Conservation (phyloP, 2,329 filamentous ascomycete genomes). For the Fusarium torreyae region DNA sequence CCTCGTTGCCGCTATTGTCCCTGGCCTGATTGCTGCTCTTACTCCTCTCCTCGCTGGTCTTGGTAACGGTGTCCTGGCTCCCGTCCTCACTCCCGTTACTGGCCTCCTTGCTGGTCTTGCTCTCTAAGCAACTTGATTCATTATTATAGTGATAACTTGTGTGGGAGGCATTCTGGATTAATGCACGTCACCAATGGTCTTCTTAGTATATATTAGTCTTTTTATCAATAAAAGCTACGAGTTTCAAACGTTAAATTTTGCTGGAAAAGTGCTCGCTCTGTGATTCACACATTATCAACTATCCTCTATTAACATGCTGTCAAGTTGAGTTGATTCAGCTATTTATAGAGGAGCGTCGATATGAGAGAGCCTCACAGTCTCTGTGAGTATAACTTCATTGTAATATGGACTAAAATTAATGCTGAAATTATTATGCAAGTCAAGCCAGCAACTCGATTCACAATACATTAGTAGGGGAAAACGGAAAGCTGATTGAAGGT, state of each 20-base stretch:
- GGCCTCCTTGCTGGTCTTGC: slow-evolving; percentile 45
- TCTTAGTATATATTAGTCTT: slow-evolving; percentile 18
- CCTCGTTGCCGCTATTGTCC: slow-evolving; percentile 44
- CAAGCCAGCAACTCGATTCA: too few species aligned
- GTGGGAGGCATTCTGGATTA: slow-evolving; percentile 5
- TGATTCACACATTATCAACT: too few species aligned
- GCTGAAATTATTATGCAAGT: too few species aligned
- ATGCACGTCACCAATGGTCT: slow-evolving; percentile 1
- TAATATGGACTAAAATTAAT: too few species aligned
- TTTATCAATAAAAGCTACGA: slow-evolving; percentile 7
- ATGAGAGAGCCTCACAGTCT: too few species aligned
- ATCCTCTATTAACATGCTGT: too few species aligned
- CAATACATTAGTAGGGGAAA: too few species aligned
- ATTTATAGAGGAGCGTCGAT: too few species aligned
- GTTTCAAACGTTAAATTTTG: background rate
- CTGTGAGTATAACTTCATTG: too few species aligned
- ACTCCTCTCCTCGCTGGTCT: slow-evolving; percentile 49
- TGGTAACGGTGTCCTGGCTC: slow-evolving; percentile 46
- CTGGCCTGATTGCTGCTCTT: slow-evolving; percentile 47
- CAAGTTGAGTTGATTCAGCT: too few species aligned
- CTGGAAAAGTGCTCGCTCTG: too few species aligned
- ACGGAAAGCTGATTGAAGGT: too few species aligned
- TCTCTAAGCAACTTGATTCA: slow-evolving; percentile 1
- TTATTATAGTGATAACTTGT: background rate
- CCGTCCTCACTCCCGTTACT: slow-evolving; percentile 47